phyloP scores from a whole-genome alignment of 495 filamentous ascomycete species.

The Lentithecium fluviatile region DNA sequence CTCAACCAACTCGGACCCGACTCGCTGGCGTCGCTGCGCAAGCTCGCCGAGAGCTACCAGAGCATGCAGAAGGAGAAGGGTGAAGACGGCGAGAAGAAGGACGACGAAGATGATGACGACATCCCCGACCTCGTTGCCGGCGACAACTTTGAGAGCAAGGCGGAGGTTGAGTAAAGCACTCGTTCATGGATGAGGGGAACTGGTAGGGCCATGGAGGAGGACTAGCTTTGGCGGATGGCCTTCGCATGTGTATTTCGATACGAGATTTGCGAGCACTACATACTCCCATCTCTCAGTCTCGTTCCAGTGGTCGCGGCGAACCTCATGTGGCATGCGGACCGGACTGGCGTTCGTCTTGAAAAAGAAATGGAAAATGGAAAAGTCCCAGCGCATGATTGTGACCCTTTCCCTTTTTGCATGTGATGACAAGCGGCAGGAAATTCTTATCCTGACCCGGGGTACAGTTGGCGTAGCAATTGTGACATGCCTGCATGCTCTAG shows the following conservation, averaged over 20 bases:
- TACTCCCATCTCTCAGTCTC: neutral
- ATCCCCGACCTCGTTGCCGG: constrained; percentile 96
- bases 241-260: constrained; percentile 10
- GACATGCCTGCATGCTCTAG: too few species aligned
- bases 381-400: constrained; percentile 10
- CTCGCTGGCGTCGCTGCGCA: constrained; percentile 94
- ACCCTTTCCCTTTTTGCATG: too few species aligned
- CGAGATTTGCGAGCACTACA: constrained; percentile 5
- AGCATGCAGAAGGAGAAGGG: constrained; percentile 94
- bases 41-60: constrained; percentile 99
- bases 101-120: constrained; percentile 75
- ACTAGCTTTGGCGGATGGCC: neutral
- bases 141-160: constrained; percentile 91
- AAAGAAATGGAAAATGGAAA: constrained; percentile 30
- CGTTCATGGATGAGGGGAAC: neutral
- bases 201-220: neutral
- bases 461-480: too few species aligned
- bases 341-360: constrained; percentile 32
- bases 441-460: too few species aligned
- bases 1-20: constrained; percentile 99
- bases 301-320: constrained; percentile 26
- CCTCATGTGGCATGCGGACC: constrained; percentile 23
- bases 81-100: constrained; percentile 65
- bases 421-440: too few species aligned
- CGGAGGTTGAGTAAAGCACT: constrained; percentile 66